Conservation (phyloP, 2,329 filamentous ascomycete genomes). For the Coleophoma crateriformis region DNA sequence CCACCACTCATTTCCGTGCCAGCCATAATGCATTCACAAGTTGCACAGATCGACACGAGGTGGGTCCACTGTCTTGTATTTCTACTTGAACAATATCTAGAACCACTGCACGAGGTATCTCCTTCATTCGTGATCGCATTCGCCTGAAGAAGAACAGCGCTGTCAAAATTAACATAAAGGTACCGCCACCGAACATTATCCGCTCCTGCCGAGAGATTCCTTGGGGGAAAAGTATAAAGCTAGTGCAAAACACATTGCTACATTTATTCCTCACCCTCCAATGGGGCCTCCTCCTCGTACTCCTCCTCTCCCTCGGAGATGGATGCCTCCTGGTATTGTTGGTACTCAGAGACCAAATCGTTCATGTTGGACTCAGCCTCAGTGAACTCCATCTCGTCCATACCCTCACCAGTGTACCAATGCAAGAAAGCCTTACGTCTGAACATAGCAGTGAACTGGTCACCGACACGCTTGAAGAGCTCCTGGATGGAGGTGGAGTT, state of each 20-base stretch:
- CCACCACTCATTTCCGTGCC: too few relatives aligned
- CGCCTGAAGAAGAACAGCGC: slow-evolving; percentile 15
- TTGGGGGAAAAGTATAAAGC: slow-evolving; percentile 8
- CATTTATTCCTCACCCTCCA: slow-evolving; percentile 58
- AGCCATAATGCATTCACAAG: too few relatives aligned
- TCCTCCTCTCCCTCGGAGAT: slow-evolving; percentile 97
- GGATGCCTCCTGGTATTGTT: slow-evolving; percentile 99
- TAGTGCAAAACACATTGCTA: slow-evolving; percentile 12
- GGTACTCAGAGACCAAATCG: slow-evolving; percentile 98
- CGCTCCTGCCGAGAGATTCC: slow-evolving; percentile 10
- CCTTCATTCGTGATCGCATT: slow-evolving; percentile 10
- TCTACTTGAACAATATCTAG: slow-evolving; percentile 19
- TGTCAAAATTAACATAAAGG: slow-evolving; percentile 18
- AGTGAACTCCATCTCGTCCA: slow-evolving; percentile 99
- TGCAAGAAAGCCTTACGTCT: slow-evolving; percentile 99
- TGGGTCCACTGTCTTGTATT: slow-evolving; percentile 18
- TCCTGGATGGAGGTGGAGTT: slow-evolving; percentile 99
- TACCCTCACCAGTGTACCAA: slow-evolving; percentile 99
- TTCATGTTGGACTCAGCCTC: slow-evolving; percentile 99
- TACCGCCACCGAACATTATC: slow-evolving; percentile 17
- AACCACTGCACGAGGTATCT: slow-evolving; percentile 17
- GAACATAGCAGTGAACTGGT: slow-evolving; percentile 99
- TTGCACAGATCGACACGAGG: not conserved
- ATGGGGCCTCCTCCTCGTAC: slow-evolving; percentile 71
- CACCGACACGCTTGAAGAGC: slow-evolving; percentile 99